Conservation (phyloP, 352 stramenopile species). For the Pythium guiyangense region DNA sequence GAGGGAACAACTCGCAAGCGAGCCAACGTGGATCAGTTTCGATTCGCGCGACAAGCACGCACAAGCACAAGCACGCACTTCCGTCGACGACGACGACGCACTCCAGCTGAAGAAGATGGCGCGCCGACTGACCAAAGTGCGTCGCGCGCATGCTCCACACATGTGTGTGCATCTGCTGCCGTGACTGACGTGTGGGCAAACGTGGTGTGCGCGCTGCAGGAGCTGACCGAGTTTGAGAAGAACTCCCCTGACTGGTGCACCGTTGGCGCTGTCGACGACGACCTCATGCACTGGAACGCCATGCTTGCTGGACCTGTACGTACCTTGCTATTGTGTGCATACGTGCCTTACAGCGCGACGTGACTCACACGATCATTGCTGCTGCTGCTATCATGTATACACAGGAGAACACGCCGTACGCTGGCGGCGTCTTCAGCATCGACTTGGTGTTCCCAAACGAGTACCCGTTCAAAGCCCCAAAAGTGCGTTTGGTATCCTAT, state of each 20-base stretch:
- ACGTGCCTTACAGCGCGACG: background rate
- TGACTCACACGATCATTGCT: background rate
- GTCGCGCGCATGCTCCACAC: background rate
- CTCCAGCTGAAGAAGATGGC: slow-evolving; percentile 37
- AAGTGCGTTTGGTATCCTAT: slow-evolving; percentile 25
- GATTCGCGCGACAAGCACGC: background rate
- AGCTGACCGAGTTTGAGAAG: slow-evolving; percentile 86
- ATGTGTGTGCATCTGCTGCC: background rate
- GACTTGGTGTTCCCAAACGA: slow-evolving; percentile 94
- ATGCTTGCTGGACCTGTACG: slow-evolving; percentile 87
- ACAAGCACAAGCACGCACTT: background rate
- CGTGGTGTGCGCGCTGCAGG: slow-evolving; percentile 26
- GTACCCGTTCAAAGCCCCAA: slow-evolving; percentile 95
- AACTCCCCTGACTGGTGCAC: slow-evolving; percentile 89
- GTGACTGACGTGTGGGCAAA: background rate
- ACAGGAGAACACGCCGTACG: slow-evolving; percentile 84
- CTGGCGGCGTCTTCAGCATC: slow-evolving; percentile 91
- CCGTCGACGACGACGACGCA: background rate
- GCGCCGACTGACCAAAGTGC: slow-evolving; percentile 78
- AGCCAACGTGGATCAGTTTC: slow-evolving; percentile 6
- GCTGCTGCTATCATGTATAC: slow-evolving; percentile 1
- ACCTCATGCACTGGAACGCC: slow-evolving; percentile 90
- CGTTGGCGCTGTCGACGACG: slow-evolving; percentile 79
- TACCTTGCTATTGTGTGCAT: slow-evolving; percentile 1
- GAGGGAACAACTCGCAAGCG: background rate